These are phyloP conservation scores for Cystofilobasidium ferigula DNA, from an alignment of 768 basidiomycete species.

Conservation along the genomic window DNA sequence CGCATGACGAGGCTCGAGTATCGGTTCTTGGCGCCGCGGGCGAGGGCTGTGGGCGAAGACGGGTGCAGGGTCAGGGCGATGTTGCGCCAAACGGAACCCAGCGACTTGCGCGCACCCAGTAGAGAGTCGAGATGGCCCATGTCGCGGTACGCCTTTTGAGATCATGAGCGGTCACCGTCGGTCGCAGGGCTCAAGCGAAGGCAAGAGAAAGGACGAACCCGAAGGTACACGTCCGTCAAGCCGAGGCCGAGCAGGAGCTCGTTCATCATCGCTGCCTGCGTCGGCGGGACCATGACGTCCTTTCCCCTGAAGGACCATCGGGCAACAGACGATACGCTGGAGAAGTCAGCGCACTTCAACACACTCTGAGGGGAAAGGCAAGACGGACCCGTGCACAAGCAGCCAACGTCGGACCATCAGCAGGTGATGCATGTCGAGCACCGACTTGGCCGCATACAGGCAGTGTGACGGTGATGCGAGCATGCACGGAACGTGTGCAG, in stretches of 20 bases:
- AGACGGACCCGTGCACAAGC: slow-evolving; percentile 18
- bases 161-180: not conserved
- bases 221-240: not conserved
- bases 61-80: not conserved
- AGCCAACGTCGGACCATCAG: slow-evolving; percentile 11
- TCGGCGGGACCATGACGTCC: slow-evolving; percentile 11
- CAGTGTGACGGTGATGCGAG: slow-evolving; percentile 12
- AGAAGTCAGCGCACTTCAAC: not conserved
- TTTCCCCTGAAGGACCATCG: slow-evolving; percentile 8
- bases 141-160: not conserved
- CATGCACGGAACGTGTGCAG: slow-evolving; percentile 18
- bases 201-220: not conserved
- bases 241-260: slow-evolving; percentile 18
- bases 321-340: not conserved
- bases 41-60: not conserved
- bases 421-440: not conserved
- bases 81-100: not conserved
- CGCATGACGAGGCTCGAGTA: not conserved
- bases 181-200: not conserved
- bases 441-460: slow-evolving; percentile 19
- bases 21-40: not conserved
- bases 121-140: not conserved
- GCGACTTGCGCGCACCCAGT: not conserved
- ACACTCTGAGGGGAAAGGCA: too few relatives aligned
- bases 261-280: slow-evolving; percentile 5